Percentiles rank a stretch among this genome's conserved stretches.
Conservation (phyloP, 305 asterid genomes). For the Fraxinus albicans region DNA sequence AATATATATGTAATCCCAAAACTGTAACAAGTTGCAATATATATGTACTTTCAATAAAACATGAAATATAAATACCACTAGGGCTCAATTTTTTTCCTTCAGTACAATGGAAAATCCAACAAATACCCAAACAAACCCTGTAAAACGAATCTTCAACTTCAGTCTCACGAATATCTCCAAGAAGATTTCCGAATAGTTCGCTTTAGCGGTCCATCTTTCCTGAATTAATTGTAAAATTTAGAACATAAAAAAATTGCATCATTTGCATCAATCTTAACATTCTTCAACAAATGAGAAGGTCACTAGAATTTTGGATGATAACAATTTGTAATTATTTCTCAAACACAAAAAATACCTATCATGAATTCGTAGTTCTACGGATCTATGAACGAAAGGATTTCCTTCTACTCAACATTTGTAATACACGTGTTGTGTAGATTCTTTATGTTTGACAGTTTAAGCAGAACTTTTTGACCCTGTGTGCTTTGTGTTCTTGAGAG, state of each 20-base stretch:
- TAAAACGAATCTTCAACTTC: slow-evolving; percentile 82
- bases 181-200: slow-evolving; percentile 83
- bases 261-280: too few relatives aligned
- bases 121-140: slow-evolving; percentile 52
- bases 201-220: slow-evolving; percentile 66
- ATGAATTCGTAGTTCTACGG: too few relatives aligned
- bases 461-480: too few relatives aligned
- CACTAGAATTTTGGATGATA: too few relatives aligned
- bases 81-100: background rate
- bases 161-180: slow-evolving; percentile 71
- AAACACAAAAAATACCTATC: too few relatives aligned
- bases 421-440: too few relatives aligned
- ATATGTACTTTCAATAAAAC: background rate
- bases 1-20: background rate
- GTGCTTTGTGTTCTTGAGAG: too few relatives aligned
- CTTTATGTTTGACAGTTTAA: too few relatives aligned
- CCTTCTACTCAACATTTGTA: too few relatives aligned
- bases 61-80: background rate
- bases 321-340: too few relatives aligned
- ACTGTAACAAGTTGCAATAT: background rate
- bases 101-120: background rate
- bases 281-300: too few relatives aligned
- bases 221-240: slow-evolving; percentile 11
- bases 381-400: too few relatives aligned
- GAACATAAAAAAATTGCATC: background rate